Conservation (phyloP, 129 eudicot species). For the Chrysanthemum lavandulifolium region DNA sequence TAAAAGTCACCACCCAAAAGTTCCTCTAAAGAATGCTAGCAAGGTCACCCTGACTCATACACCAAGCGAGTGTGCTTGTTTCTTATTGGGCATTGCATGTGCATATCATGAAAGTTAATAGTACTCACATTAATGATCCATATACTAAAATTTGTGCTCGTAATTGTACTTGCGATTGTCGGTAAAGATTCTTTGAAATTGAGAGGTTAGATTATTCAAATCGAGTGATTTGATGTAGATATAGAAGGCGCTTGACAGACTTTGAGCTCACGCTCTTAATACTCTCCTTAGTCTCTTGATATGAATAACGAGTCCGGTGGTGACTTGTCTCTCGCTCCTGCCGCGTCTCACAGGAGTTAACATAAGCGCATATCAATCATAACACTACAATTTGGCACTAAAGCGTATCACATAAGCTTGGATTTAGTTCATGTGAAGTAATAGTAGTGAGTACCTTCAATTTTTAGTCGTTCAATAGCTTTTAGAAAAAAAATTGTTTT, state of each 20-base stretch:
- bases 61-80: too few relatives aligned
- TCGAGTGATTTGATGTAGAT: conserved; percentile 53
- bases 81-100: not conserved
- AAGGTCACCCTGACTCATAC: too few relatives aligned
- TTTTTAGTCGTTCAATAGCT: too few relatives aligned
- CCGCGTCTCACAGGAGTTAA: conserved; percentile 33
- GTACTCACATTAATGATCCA: conserved; percentile 86
- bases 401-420: too few relatives aligned
- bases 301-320: conserved; percentile 31
- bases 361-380: too few relatives aligned
- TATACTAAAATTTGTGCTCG: conserved; percentile 95
- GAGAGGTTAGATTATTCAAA: conserved; percentile 48
- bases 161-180: conserved; percentile 86
- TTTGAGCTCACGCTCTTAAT: conserved; percentile 36
- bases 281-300: conserved; percentile 24
- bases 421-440: too few relatives aligned
- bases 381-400: too few relatives aligned
- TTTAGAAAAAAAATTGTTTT: too few relatives aligned
- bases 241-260: conserved; percentile 36
- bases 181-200: conserved; percentile 72
- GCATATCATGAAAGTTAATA: conserved; percentile 14
- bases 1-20: too few relatives aligned
- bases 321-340: conserved; percentile 35
- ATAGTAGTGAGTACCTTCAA: too few relatives aligned
- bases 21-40: too few relatives aligned